Evolutionary conservation across 192 early-diverging fungal genomes (phyloP).

Genomic region (Dissophora ornata): DNA sequence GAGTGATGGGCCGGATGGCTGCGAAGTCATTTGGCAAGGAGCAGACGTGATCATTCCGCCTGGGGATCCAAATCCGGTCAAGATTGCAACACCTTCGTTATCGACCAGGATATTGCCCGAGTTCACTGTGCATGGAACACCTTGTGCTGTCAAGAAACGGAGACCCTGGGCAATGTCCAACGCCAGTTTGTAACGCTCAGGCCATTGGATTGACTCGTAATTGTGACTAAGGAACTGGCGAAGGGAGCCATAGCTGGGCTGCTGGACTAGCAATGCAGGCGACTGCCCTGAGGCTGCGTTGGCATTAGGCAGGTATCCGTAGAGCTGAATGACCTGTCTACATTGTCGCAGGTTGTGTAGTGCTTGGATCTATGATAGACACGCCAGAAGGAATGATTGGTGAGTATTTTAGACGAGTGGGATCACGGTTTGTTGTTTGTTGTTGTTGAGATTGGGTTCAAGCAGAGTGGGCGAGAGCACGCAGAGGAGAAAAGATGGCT

Average conservation of each 20-base stretch:
- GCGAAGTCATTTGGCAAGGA: slow-evolving; percentile 41
- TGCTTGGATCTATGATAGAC: slow-evolving; percentile 38
- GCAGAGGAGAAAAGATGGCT: too few species aligned
- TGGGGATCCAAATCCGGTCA: slow-evolving; percentile 34
- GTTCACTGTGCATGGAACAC: slow-evolving; percentile 33
- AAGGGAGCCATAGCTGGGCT: slow-evolving; percentile 36
- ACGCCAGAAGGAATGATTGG: too few species aligned
- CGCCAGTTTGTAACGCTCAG: slow-evolving; percentile 39
- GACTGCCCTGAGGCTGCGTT: slow-evolving; percentile 29
- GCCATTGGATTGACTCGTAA: slow-evolving; percentile 39
- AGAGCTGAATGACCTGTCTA: slow-evolving; percentile 44
- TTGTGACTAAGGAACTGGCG: slow-evolving; percentile 37
- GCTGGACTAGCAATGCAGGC: slow-evolving; percentile 44
- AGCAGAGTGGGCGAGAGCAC: too few species aligned
- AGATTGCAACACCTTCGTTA: slow-evolving; percentile 35
- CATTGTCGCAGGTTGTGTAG: slow-evolving; percentile 38
- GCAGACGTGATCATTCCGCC: slow-evolving; percentile 28
- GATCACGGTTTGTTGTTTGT: too few species aligned
- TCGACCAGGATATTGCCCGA: slow-evolving; percentile 45
- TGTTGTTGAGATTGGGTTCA: too few species aligned
- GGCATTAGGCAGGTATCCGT: slow-evolving; percentile 45
- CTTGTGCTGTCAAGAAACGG: slow-evolving; percentile 15
- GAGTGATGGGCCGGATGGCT: slow-evolving; percentile 25
- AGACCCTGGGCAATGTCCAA: slow-evolving; percentile 49
- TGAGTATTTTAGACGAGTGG: too few species aligned